These are phyloP conservation scores for Mycena alexandri DNA, from an alignment of 768 basidiomycete species.

Conservation along the genomic window DNA sequence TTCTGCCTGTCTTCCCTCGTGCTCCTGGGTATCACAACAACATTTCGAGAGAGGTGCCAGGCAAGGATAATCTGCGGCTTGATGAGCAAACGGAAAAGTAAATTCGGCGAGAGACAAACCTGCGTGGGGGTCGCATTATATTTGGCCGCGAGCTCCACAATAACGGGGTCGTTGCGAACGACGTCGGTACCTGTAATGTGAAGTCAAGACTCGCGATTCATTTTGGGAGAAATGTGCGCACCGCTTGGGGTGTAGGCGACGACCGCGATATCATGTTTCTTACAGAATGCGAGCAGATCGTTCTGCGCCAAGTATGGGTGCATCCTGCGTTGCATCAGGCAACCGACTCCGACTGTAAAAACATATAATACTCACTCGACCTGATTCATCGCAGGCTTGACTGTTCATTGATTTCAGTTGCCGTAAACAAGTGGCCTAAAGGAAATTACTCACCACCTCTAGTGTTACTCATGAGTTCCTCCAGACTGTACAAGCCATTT, in stretches of 20 bases:
- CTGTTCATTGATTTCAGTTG: constrained; percentile 8
- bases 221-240: background rate
- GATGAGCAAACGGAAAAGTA: background rate
- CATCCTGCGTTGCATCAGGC: constrained; percentile 44
- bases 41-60: constrained; percentile 48
- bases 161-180: constrained; percentile 45
- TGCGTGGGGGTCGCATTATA: constrained; percentile 44
- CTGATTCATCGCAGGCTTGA: constrained; percentile 51
- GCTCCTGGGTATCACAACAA: constrained; percentile 46
- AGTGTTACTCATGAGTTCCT: constrained; percentile 41
- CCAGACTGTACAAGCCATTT: constrained; percentile 32
- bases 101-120: background rate
- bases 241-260: constrained; percentile 51
- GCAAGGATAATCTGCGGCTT: constrained; percentile 43
- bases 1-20: constrained; percentile 25
- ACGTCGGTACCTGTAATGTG: constrained; percentile 37
- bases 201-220: background rate
- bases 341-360: background rate
- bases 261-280: constrained; percentile 46
- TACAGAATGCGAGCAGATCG: constrained; percentile 45
- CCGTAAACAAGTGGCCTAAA: background rate
- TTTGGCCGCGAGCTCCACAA: constrained; percentile 46
- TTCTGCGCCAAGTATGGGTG: constrained; percentile 44
- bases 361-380: constrained; percentile 39
- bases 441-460: constrained; percentile 15